Evolutionary conservation across 768 basidiomycete genomes (phyloP), one percentile per base, ranked within the genome.

Genomic region (Suillus variegatus): DNA sequence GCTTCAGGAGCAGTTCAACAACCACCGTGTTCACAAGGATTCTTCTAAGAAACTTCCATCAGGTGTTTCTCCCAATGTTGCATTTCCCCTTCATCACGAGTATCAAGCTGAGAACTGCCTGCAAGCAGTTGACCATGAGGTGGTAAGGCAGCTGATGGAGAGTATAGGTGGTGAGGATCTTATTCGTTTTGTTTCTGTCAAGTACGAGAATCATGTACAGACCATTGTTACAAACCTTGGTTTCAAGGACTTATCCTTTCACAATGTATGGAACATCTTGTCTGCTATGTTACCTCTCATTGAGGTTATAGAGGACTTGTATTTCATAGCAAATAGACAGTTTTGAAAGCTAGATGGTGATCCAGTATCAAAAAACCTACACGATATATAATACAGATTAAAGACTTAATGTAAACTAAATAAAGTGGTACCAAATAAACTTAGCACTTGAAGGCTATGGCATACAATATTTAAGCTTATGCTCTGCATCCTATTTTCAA

Each of bases 191-290:
- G 67, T 71, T 1, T 20, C 62, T 2, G 49, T 43, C 2, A 70
- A 71, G 36, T 74, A 66, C 61, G 65, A 61, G 6, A 36, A 58
- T 16, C 49, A 62, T 12, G 74, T 70, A 43, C 54, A 70, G 38
- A 61, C 62, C 6, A 57, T 67, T 13, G 72, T 63, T 60, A 51
- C 67, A 14, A 16, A 20, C 36, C 61, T 72, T 28, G 41, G 65
- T 61, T 40, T 67, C 54, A 49, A 52, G 20, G 51, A 47, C 12
- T 61, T 74, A 22, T 63, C 69, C 4, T 58, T 70, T 18, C 43
- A 69, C 38, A 71, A 70, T 65, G 62, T 71, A n/a, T 75, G 70
- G 74, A 46, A 47, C 61, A 55, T 72, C 22, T 75, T 71, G 47
- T 41, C 47, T 32, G 41, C 64, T 12, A 69, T 72, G 66, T 38